phyloP scores from a whole-genome alignment of 2,329 filamentous ascomycete genomes.

The Cytospora schulzeri region DNA sequence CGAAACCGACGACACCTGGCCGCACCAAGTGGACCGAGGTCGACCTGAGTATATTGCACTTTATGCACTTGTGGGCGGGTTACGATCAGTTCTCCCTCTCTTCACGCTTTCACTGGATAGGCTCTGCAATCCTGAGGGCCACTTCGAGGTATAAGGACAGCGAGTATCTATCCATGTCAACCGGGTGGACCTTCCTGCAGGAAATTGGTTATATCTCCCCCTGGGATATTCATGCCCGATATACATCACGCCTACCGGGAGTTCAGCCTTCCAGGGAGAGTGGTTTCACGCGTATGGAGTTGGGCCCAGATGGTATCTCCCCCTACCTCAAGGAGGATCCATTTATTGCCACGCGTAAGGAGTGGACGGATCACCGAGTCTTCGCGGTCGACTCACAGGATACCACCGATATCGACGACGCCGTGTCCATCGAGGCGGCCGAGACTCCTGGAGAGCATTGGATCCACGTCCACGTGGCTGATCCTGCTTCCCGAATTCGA shows the following conservation, averaged over 20 bases:
- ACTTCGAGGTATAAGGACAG: conserved; percentile 60
- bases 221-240: conserved; percentile 69
- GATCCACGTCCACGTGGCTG: conserved; percentile 78
- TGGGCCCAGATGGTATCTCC: conserved; percentile 27
- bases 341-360: conserved; percentile 54
- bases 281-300: conserved; percentile 43
- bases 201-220: conserved; percentile 73
- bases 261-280: conserved; percentile 47
- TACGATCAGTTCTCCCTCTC: conserved; percentile 54
- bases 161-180: conserved; percentile 46
- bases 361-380: conserved; percentile 61
- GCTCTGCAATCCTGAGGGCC: conserved; percentile 64
- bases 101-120: conserved; percentile 61
- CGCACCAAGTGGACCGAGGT: conserved; percentile 45
- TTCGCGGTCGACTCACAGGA: conserved; percentile 72
- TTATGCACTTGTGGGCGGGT: conserved; percentile 70
- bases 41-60: conserved; percentile 63
- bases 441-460: conserved; percentile 60
- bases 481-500: conserved; percentile 71
- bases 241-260: conserved; percentile 58
- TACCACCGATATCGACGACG: conserved; percentile 77
- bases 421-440: conserved; percentile 68
- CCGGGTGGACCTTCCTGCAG: conserved; percentile 69
- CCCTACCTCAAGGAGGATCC: conserved; percentile 40
- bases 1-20: conserved; percentile 23